Base-by-base conservation (phyloP, 768 basidiomycete genomes). In the Suillus subluteus region DNA sequence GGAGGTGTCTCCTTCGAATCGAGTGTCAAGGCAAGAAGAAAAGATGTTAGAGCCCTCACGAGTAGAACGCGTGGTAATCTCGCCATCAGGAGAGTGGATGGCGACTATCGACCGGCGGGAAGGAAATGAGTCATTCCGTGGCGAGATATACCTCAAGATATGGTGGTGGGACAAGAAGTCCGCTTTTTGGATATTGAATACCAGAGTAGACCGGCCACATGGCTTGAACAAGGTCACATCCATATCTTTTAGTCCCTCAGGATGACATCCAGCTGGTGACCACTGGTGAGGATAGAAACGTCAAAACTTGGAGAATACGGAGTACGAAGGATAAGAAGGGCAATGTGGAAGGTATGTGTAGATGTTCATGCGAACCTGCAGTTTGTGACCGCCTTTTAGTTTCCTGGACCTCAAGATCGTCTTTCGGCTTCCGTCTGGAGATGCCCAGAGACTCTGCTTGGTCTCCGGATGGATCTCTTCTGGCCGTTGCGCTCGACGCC, bases 1-100 rank as follows among this genome's bases (percentile, higher is more conserved):
- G 23, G 98, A 99, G 77, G 87, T 99, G 9, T 89, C 94, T 2
- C 95, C 97, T 26, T 95, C 95, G 35, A 99, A 99, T 80, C 88
- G 94, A 66, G 87, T 98, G 23, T 91, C 95, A 16, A 82, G 91
- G 70, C 82, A 88, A 70, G 94, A 94, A 54, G 92, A 95, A 66
- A 91, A 88, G 73, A 81, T 84, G 8, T 75, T 96, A 50, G 89
- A 92, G 68, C 89, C 91, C 11, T 85, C 91, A 3, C 84, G 89
- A 16, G 92, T 99, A 3, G 91, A 94, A 59, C 82, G 82, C 12
- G 86, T 85, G 7, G 86, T 83, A 6, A 81, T 96, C 66, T 91
- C 91, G 6, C 75, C 84, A 2, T 82, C 80, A n/a, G 91, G 91
- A 12, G 83, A 87, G 56, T 99, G 97, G 96, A 88, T 99, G 88